These are phyloP conservation scores for Pseudocercospora cruenta DNA, from an alignment of 2,329 filamentous ascomycete genomes.

Conservation along the genomic window DNA sequence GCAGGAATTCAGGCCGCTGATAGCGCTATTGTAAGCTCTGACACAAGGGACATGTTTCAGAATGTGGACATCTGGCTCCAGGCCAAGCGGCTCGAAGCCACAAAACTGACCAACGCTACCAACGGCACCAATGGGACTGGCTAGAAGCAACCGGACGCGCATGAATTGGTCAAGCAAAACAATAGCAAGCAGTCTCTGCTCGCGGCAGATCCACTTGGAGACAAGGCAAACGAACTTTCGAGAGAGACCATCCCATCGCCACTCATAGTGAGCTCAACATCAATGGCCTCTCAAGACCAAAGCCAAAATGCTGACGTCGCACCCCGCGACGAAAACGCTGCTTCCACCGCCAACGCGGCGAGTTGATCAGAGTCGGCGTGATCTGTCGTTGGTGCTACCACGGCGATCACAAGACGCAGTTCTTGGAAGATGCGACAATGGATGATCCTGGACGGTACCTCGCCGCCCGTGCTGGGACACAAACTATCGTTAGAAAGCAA, in stretches of 20 bases:
- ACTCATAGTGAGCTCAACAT: not conserved
- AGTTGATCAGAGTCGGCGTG: not conserved
- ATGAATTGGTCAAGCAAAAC: not conserved
- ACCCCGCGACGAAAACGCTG: not conserved
- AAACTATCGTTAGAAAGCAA: not conserved
- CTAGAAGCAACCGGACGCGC: not conserved
- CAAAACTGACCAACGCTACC: not conserved
- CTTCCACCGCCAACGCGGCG: not conserved
- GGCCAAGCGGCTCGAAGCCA: constrained; percentile 27
- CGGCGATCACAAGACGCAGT: not conserved
- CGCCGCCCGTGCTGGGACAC: not conserved
- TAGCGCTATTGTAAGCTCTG: constrained; percentile 48
- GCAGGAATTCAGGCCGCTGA: constrained; percentile 60
- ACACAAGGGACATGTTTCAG: constrained; percentile 59
- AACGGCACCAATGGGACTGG: not conserved
- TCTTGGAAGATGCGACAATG: not conserved
- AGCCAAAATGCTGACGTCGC: not conserved
- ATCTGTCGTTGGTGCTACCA: not conserved
- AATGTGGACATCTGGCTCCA: constrained; percentile 63
- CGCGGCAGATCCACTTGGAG: not conserved
- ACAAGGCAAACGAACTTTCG: not conserved
- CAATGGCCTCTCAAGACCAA: not conserved
- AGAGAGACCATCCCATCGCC: not conserved
- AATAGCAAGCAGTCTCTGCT: not conserved
- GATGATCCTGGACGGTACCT: not conserved